A percentile compares a stretch with the other conserved stretches of the same genome.
Conservation (phyloP, 2,329 filamentous ascomycete species). For the Colletotrichum sp. region DNA sequence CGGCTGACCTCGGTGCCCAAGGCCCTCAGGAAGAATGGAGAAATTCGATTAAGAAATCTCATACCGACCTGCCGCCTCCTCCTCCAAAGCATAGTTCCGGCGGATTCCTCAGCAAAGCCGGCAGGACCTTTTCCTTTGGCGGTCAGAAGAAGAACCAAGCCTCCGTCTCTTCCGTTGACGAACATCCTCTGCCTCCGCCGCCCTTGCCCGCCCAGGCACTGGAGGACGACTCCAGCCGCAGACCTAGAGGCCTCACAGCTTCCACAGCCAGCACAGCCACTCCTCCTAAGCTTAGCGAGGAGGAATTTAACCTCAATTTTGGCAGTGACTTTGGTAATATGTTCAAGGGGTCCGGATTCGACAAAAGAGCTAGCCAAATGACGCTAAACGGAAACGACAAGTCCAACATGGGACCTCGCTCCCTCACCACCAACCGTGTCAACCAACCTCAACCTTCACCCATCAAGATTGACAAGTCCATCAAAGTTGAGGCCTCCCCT, state of each 20-base stretch:
- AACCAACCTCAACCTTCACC: constrained; percentile 49
- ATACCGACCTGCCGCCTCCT: constrained; percentile 43
- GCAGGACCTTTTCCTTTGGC: constrained; percentile 66
- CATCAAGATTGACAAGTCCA: constrained; percentile 50
- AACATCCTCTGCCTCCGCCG: constrained; percentile 38
- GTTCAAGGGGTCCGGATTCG: constrained; percentile 51
- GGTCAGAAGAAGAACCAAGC: constrained; percentile 55
- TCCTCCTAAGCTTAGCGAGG: constrained; percentile 50
- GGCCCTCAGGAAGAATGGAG: constrained; percentile 46
- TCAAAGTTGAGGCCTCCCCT: constrained; percentile 49
- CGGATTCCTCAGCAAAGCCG: constrained; percentile 60
- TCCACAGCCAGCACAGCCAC: constrained; percentile 61
- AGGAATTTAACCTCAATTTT: constrained; percentile 54
- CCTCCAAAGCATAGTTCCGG: constrained; percentile 50
- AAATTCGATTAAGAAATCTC: constrained; percentile 39
- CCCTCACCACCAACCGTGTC: constrained; percentile 50
- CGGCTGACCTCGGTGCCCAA: constrained; percentile 47
- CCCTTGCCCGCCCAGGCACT: constrained; percentile 40
- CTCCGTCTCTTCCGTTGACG: constrained; percentile 40
- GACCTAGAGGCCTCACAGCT: constrained; percentile 56
- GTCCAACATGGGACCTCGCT: constrained; percentile 38
- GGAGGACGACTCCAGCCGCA: constrained; percentile 33
- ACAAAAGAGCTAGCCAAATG: constrained; percentile 58
- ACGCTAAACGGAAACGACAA: constrained; percentile 46
- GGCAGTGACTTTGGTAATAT: constrained; percentile 65